Conservation (phyloP, 1,284 basidiomycete genomes). For the Phylloporus gajari region DNA sequence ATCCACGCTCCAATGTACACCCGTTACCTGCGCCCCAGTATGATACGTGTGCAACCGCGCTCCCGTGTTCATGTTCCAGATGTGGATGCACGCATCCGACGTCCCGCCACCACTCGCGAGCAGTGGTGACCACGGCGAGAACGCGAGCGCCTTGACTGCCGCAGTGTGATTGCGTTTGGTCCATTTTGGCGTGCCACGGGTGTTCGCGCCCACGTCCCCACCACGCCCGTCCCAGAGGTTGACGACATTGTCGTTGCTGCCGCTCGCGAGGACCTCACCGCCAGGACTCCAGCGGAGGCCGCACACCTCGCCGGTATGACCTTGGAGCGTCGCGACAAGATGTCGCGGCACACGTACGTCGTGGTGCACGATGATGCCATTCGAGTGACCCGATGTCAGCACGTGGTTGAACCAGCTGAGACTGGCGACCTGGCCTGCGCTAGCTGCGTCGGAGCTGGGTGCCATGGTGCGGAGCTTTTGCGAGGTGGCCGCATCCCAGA, state of each 20-base stretch:
- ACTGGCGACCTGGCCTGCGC: conserved; percentile 75
- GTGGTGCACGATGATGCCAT: conserved; percentile 94
- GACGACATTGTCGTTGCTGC: conserved; percentile 96
- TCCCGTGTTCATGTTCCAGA: conserved; percentile 93
- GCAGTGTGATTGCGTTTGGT: conserved; percentile 95
- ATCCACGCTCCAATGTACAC: conserved; percentile 89
- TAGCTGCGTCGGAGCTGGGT: conserved; percentile 36
- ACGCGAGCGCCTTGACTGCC: conserved; percentile 95
- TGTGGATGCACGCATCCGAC: conserved; percentile 92
- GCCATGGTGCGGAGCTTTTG: conserved; percentile 91
- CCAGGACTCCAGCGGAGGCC: conserved; percentile 85
- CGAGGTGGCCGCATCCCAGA: conserved; percentile 92
- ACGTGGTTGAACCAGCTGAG: conserved; percentile 90
- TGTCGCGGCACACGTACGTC: conserved; percentile 90
- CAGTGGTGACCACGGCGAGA: conserved; percentile 96
- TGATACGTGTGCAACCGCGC: conserved; percentile 86
- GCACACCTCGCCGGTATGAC: conserved; percentile 92
- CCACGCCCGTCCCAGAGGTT: conserved; percentile 94
- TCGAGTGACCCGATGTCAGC: conserved; percentile 87
- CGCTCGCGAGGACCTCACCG: conserved; percentile 90
- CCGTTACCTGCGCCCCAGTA: conserved; percentile 92
- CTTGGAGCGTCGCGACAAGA: conserved; percentile 88
- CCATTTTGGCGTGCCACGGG: conserved; percentile 82
- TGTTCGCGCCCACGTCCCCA: conserved; percentile 69
- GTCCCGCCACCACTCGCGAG: conserved; percentile 96